These are phyloP conservation scores for Volvox africanus DNA, from an alignment of 139 green algal species.

Conservation along the genomic window DNA sequence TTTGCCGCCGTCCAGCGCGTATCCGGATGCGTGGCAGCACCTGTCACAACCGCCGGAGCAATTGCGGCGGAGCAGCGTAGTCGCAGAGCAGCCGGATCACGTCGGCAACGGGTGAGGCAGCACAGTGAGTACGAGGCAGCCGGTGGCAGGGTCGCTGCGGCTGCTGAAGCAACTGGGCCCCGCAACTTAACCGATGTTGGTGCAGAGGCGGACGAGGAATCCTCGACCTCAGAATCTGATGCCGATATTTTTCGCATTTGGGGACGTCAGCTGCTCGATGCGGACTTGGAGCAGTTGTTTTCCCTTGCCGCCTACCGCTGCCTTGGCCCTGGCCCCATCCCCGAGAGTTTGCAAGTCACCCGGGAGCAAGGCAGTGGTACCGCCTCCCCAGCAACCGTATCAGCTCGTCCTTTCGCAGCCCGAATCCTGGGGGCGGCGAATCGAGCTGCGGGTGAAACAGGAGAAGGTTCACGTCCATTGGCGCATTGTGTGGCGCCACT, in stretches of 20 bases:
- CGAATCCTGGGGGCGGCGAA: not conserved
- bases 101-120: too few species aligned
- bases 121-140: too few species aligned
- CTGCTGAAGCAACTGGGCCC: too few species aligned
- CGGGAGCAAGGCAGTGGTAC: not conserved
- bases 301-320: not conserved
- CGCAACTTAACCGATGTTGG: not conserved
- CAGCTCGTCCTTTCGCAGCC: not conserved
- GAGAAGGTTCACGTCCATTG: not conserved
- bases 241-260: not conserved
- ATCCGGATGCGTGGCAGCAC: too few species aligned
- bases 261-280: not conserved
- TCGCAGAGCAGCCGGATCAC: too few species aligned
- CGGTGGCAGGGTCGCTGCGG: too few species aligned
- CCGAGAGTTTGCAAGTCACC: not conserved
- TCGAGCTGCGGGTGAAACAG: not conserved
- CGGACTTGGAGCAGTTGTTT: slow-evolving; percentile 9
- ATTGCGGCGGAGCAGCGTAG: too few species aligned
- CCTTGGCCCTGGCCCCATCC: not conserved
- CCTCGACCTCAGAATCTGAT: not conserved
- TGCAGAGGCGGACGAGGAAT: not conserved
- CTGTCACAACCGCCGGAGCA: too few species aligned
- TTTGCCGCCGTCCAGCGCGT: too few species aligned
- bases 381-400: not conserved
- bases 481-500: not conserved